A percentile compares a stretch with the other conserved stretches of the same genome.
Evolutionary conservation across 2,329 filamentous ascomycete genomes (phyloP).

Genomic region (Aspergillus brunneoviolaceus): DNA sequence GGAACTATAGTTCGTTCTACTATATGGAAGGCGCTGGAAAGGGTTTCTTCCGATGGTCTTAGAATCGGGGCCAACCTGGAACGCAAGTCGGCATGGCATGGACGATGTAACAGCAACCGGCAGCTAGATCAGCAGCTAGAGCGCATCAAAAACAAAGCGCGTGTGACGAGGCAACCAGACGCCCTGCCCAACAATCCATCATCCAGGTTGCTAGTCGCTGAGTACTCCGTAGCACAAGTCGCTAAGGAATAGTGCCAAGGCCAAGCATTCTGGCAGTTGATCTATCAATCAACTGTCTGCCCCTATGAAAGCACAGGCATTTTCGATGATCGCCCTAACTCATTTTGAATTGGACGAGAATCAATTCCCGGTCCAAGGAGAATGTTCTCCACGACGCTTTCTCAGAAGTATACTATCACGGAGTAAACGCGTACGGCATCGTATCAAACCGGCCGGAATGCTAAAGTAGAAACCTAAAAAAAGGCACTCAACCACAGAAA

Average conservation of each 20-base stretch:
- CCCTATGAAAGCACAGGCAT: neutral
- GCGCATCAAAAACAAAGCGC: neutral
- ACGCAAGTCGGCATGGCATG: neutral
- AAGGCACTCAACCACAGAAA: neutral
- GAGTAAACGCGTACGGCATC: neutral
- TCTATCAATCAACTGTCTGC: neutral
- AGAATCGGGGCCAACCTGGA: neutral
- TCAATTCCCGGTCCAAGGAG: neutral
- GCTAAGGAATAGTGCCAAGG: neutral
- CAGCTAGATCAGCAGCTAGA: neutral
- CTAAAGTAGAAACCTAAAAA: neutral
- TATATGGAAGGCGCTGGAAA: neutral
- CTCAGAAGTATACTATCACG: neutral
- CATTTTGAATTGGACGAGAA: neutral
- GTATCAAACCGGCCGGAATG: neutral
- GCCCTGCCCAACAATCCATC: neutral
- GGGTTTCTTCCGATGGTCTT: neutral
- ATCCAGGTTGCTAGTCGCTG: neutral
- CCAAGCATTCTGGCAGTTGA: slow-evolving; percentile 4
- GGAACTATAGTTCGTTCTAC: neutral
- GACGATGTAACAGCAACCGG: neutral
- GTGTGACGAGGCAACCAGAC: neutral
- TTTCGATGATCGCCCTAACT: slow-evolving; percentile 2
- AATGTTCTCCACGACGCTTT: neutral
- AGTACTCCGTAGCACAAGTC: neutral